A percentile compares a stretch with the other conserved stretches of the same genome.
Evolutionary conservation across 2,329 filamentous ascomycete genomes (phyloP).

Genomic region (Lecanoromycetidae sp.): DNA sequence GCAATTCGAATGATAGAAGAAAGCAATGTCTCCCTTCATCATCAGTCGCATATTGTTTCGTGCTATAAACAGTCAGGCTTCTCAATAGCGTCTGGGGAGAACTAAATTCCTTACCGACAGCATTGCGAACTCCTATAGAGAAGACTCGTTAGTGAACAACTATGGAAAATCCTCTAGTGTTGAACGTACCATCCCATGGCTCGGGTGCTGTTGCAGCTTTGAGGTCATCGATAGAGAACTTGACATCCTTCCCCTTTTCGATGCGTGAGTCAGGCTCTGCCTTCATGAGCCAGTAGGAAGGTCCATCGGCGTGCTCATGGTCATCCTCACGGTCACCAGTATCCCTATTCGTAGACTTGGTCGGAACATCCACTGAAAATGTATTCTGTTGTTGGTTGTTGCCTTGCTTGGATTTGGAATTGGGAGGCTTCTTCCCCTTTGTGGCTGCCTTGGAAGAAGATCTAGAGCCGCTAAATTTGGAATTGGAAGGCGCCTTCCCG

Average conservation of each 20-base stretch:
- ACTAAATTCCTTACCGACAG: constrained; percentile 25
- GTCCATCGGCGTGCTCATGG: constrained; percentile 10
- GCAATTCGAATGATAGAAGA: constrained; percentile 95
- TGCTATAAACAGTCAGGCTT: constrained; percentile 35
- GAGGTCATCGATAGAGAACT: constrained; percentile 89
- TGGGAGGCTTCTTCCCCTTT: not conserved
- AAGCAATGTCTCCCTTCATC: constrained; percentile 82
- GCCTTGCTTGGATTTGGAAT: not conserved
- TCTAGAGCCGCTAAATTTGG: too few species aligned
- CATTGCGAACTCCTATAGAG: constrained; percentile 33
- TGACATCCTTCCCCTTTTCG: constrained; percentile 68
- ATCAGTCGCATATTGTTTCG: constrained; percentile 84
- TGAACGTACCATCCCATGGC: constrained; percentile 79
- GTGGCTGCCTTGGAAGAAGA: not conserved
- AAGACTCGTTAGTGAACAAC: too few species aligned
- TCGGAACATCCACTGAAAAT: not conserved
- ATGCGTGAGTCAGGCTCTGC: constrained; percentile 77
- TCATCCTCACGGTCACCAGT: constrained; percentile 12
- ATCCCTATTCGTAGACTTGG: not conserved
- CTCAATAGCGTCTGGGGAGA: not conserved
- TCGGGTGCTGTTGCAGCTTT: constrained; percentile 57
- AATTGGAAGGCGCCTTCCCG: too few species aligned
- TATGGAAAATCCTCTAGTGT: too few species aligned
- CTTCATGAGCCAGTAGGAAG: constrained; percentile 52
- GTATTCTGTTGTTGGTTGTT: not conserved